phyloP scores from a whole-genome alignment of 805 yeast species.

The Ogataea pignaliae region DNA sequence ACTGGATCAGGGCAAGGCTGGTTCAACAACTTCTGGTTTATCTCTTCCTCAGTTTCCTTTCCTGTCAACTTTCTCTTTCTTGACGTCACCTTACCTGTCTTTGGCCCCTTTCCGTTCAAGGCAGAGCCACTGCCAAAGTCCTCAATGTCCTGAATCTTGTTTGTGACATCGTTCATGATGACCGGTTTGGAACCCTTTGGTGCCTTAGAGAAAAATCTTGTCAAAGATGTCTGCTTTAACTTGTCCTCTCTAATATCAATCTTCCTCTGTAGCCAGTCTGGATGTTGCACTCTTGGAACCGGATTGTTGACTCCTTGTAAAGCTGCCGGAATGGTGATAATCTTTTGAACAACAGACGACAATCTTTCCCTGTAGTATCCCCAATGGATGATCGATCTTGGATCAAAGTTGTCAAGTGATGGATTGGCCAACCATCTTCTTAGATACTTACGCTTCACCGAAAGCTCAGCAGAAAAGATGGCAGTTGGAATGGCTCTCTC shows the following conservation, averaged over 20 bases:
- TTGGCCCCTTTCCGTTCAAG: constrained; percentile 27
- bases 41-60: constrained; percentile 38
- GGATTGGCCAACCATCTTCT: constrained; percentile 86
- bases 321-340: constrained; percentile 96
- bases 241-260: constrained; percentile 59
- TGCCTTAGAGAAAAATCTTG: constrained; percentile 49
- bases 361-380: constrained; percentile 83
- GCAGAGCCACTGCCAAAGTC: constrained; percentile 49
- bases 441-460: constrained; percentile 66
- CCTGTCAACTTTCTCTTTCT: constrained; percentile 38
- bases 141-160: constrained; percentile 63
- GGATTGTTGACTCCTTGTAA: constrained; percentile 84
- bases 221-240: constrained; percentile 65
- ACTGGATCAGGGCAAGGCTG: constrained; percentile 62
- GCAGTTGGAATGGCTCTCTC: constrained; percentile 97
- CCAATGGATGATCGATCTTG: constrained; percentile 91
- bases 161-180: constrained; percentile 29
- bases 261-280: constrained; percentile 80
- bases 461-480: constrained; percentile 77
- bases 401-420: constrained; percentile 74
- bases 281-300: constrained; percentile 90
- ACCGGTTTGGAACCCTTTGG: constrained; percentile 32
- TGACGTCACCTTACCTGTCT: constrained; percentile 43
- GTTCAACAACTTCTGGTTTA: constrained; percentile 40
- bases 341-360: constrained; percentile 90